A percentile compares a stretch with the other conserved stretches of the same genome.
phyloP scores from a whole-genome alignment of 768 basidiomycete genomes.

The Trametes sanguinea region DNA sequence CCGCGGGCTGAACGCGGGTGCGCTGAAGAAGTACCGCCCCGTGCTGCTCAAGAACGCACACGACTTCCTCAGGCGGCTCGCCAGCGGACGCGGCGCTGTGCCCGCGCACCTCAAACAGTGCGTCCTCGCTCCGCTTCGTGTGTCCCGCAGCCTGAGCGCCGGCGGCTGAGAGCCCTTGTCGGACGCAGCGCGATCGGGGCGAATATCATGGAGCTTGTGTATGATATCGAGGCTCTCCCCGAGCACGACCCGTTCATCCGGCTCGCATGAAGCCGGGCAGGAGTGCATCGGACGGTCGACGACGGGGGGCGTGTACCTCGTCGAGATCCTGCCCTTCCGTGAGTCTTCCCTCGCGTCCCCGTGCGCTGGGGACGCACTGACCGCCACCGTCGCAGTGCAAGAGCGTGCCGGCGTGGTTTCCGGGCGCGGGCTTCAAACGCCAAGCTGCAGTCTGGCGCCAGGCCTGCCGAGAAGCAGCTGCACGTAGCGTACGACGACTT shows the following conservation, averaged over 20 bases:
- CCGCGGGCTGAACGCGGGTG: slow-evolving; percentile 7
- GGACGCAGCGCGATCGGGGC: slow-evolving; percentile 26
- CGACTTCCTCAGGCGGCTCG: slow-evolving; percentile 3
- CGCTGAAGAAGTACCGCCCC: slow-evolving; percentile 16
- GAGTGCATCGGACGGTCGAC: slow-evolving; percentile 4
- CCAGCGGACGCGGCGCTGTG: neutral
- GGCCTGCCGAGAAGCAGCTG: slow-evolving; percentile 24
- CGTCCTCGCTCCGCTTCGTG: neutral
- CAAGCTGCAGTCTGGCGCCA: slow-evolving; percentile 22
- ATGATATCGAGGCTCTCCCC: slow-evolving; percentile 26
- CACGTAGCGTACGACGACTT: slow-evolving; percentile 27
- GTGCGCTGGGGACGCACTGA: neutral
- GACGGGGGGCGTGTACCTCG: slow-evolving; percentile 15
- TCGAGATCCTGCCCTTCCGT: slow-evolving; percentile 23
- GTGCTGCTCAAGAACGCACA: slow-evolving; percentile 2
- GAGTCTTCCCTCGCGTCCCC: neutral
- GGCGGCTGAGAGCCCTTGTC: too few species aligned
- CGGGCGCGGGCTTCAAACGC: slow-evolving; percentile 30
- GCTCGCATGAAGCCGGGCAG: slow-evolving; percentile 22
- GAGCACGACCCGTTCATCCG: slow-evolving; percentile 26
- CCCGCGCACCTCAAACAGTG: slow-evolving; percentile 9
- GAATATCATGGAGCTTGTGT: slow-evolving; percentile 28
- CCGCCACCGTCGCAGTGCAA: slow-evolving; percentile 18
- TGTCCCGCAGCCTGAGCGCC: too few species aligned
- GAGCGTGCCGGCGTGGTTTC: slow-evolving; percentile 33